Evolutionary conservation across 106 monocot species (phyloP).

Genomic region (Amphibolis antarctica): DNA sequence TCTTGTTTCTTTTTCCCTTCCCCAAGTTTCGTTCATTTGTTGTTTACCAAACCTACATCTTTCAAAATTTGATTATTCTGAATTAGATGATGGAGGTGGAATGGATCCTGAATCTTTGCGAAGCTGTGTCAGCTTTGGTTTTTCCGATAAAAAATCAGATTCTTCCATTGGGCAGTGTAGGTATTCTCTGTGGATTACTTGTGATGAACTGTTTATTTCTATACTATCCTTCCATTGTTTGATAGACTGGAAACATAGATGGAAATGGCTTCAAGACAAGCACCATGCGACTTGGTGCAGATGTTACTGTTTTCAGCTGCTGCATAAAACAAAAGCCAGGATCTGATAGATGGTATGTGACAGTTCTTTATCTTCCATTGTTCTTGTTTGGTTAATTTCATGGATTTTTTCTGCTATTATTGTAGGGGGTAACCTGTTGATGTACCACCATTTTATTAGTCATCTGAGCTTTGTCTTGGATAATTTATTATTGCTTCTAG

Average conservation of each 20-base stretch:
- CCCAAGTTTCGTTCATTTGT: too few relatives aligned
- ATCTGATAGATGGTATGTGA: neutral
- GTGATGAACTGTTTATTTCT: neutral
- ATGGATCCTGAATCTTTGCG: constrained; percentile 77
- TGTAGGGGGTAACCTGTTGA: too few relatives aligned
- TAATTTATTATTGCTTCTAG: too few relatives aligned
- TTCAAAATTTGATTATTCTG: neutral
- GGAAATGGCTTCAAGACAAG: constrained; percentile 99
- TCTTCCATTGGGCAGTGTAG: constrained; percentile 82
- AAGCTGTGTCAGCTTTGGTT: constrained; percentile 90
- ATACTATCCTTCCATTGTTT: constrained; percentile 1
- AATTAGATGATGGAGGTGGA: constrained; percentile 82
- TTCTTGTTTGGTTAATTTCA: neutral
- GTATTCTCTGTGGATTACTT: neutral
- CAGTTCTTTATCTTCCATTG: neutral
- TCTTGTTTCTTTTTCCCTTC: too few relatives aligned
- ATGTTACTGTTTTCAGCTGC: constrained; percentile 69
- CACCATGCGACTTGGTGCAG: constrained; percentile 93
- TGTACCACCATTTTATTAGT: too few relatives aligned
- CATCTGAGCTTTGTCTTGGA: too few relatives aligned
- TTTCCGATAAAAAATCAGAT: constrained; percentile 70
- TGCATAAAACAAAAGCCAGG: constrained; percentile 35
- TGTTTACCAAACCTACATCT: neutral
- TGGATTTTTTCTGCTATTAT: neutral
- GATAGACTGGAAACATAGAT: constrained; percentile 27